Evolutionary conservation across 2,329 filamentous ascomycete species (phyloP).

Genomic region (Neoascochyta sp.): DNA sequence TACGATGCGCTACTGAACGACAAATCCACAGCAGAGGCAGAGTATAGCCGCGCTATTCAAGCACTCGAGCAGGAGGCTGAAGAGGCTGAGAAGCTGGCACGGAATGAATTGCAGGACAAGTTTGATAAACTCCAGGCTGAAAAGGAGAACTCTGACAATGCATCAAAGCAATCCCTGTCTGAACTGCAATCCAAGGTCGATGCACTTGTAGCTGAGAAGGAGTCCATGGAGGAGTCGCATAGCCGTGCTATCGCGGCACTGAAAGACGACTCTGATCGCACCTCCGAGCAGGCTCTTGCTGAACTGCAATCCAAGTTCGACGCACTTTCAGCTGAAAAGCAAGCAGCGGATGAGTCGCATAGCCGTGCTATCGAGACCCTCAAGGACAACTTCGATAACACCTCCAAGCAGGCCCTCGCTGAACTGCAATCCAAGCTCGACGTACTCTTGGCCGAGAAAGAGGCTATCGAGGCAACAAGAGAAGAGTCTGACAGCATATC

Average conservation of each 20-base stretch:
- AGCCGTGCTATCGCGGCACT: conserved; percentile 12
- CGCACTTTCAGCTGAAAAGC: no score
- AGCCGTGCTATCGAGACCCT: background rate
- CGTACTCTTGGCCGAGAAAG: conserved; percentile 14
- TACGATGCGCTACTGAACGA: conserved; percentile 18
- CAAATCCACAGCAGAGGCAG: conserved; percentile 17
- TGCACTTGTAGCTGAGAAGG: conserved; percentile 9
- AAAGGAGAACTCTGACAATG: conserved; percentile 28
- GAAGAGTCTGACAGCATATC: conserved; percentile 15
- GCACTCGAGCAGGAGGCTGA: conserved; percentile 17
- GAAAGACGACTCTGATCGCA: conserved; percentile 7
- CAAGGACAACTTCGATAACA: no score
- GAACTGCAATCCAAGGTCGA: conserved; percentile 8
- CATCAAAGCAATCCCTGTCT: conserved; percentile 17
- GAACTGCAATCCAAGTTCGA: conserved; percentile 2
- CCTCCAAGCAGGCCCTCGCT: conserved; percentile 1
- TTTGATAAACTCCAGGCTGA: conserved; percentile 32
- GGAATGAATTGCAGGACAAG: conserved; percentile 21
- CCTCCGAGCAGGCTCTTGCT: conserved; percentile 3
- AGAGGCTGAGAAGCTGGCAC: no score
- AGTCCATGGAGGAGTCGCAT: conserved; percentile 4
- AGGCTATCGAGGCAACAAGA: conserved; percentile 12
- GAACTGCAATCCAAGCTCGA: conserved; percentile 25
- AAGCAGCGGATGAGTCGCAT: background rate
- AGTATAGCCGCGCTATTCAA: conserved; percentile 17